Conservation (phyloP, 306 rosid genomes). For the Prunus persica region Prunus_persica_NCBIv2 NC_034011.1:19895001-19895500, state of each 20-base stretch:
- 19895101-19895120: not conserved
- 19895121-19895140: not conserved
- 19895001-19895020: slow-evolving; percentile 66
- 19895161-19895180: not conserved
- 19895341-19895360: slow-evolving; percentile 83
- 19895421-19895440: slow-evolving; percentile 71
- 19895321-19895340: slow-evolving; percentile 83
- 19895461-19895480: slow-evolving; percentile 20
- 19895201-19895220: not conserved
- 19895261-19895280: slow-evolving; percentile 84
- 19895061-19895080: not conserved
- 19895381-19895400: slow-evolving; percentile 71
- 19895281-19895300: slow-evolving; percentile 99
- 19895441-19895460: slow-evolving; percentile 98
- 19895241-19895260: slow-evolving; percentile 19
- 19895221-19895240: not conserved
- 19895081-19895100: not conserved
- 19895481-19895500: not conserved
- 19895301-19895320: slow-evolving; percentile 96
- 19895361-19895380: slow-evolving; percentile 69
- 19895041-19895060: not conserved
- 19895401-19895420: slow-evolving; percentile 90
- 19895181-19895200: not conserved
- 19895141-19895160: not conserved
- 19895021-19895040: not conserved